Evolutionary conservation across 2,329 filamentous ascomycete species (phyloP), one percentile per base, ranked within the genome.

Genomic region (Beauveria scarabaeidicola): DNA sequence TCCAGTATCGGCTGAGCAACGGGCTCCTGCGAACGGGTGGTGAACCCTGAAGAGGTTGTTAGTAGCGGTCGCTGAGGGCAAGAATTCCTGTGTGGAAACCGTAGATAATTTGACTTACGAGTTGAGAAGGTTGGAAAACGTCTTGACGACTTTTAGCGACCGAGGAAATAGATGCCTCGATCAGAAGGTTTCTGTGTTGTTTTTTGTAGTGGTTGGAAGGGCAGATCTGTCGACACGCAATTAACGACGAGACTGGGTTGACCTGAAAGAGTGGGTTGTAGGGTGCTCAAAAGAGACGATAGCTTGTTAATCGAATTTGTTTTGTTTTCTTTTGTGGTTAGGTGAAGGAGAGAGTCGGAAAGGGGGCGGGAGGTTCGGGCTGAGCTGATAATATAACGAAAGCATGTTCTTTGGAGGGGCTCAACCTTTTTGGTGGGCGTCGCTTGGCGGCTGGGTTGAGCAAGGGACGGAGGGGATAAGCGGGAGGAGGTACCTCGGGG

Each of bases 121-220:
- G 85, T 94, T 94, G 69, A 97, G 88, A 70, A 95, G 88, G 80
- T 96, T 97, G 82, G 91, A 93, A 88, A 96, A 97, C 92, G 91
- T 96, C 80, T 90, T 96, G 90, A 83, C 88, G 87, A 77, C 74
- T 75, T 71, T 71, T 64, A 66, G 75, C 77, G 86, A 88, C 78
- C 84, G 85, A 75, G 72, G 69, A 59, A 59, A 67, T 65, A 68
- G 63, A 64, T 59, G 67, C 72, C 80, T 82, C 81, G 82, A 82
- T 82, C 81, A 64, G 52, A 55, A 61, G 23, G 63, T 61, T 61
- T 61, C 58, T 60, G 60, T 62, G 61, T 62, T 59, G 27, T 54
- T 60, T 55, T 32, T 19, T 52, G 9, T 15, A 27, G 21, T 3
- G 6, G 52, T 32, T 54, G 36, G 27, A 32, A 41, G 21, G 43